Evolutionary conservation across 352 stramenopile genomes (phyloP).

Genomic region (Peronospora belbahrii): DNA sequence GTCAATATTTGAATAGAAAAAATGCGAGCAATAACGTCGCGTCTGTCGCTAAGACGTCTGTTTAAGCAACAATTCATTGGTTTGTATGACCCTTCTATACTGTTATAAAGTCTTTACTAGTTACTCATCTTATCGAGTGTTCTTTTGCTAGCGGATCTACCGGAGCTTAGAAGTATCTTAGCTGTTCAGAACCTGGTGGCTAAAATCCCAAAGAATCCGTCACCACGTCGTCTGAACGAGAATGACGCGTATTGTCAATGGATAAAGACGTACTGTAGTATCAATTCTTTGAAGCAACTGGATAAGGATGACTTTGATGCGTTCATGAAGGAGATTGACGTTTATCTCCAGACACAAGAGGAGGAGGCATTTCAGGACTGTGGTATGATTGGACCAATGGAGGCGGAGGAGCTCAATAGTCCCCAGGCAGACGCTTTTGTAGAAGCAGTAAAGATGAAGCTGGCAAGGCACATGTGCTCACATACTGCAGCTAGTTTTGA

Average conservation of each 20-base stretch:
- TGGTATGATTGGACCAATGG: conserved; percentile 31
- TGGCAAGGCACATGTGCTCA: conserved; percentile 51
- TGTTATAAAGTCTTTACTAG: not conserved
- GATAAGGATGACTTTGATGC: conserved; percentile 40
- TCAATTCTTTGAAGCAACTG: conserved; percentile 19
- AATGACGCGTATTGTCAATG: conserved; percentile 19
- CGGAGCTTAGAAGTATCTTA: conserved; percentile 50
- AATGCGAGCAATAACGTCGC: conserved; percentile 20
- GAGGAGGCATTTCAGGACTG: conserved; percentile 30
- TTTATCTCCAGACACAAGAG: conserved; percentile 40
- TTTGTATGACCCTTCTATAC: conserved; percentile 4
- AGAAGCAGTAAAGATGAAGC: conserved; percentile 52
- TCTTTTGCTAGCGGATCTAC: conserved; percentile 27
- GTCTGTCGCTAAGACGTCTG: conserved; percentile 16
- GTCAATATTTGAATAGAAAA: not conserved
- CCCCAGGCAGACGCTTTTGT: conserved; percentile 30
- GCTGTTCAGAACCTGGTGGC: conserved; percentile 45
- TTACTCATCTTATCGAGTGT: conserved; percentile 1
- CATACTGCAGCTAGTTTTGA: conserved; percentile 36
- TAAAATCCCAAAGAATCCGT: conserved; percentile 23
- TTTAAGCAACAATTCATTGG: conserved; percentile 34
- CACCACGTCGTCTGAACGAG: conserved; percentile 15
- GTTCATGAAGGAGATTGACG: conserved; percentile 37
- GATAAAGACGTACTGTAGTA: conserved; percentile 21
- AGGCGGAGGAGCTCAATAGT: conserved; percentile 22